Percentiles rank a stretch among this genome's conserved stretches.
Conservation (phyloP, 768 basidiomycete genomes). For the Gelatoporia subvermispora region DNA sequence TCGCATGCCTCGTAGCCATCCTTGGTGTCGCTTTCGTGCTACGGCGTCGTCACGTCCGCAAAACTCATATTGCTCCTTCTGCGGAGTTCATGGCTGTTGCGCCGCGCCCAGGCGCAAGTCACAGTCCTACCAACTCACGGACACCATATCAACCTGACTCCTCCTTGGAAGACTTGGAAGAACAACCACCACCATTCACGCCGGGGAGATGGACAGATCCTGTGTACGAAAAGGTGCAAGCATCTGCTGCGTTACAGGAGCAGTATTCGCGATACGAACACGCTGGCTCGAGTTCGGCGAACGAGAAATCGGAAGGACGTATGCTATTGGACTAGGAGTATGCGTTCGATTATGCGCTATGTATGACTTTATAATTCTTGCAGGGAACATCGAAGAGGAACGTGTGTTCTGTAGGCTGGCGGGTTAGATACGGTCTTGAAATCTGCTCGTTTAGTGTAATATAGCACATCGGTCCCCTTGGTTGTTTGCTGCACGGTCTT, state of each 20-base stretch:
- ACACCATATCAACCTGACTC: not conserved
- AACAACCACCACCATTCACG: slow-evolving; percentile 20
- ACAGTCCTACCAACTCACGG: not conserved
- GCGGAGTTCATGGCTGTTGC: slow-evolving; percentile 41
- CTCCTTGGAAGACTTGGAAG: slow-evolving; percentile 8
- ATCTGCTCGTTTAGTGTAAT: too few species aligned
- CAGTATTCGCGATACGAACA: slow-evolving; percentile 1
- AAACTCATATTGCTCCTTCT: slow-evolving; percentile 46
- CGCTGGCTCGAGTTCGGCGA: not conserved
- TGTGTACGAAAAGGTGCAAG: slow-evolving; percentile 19
- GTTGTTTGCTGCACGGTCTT: too few species aligned
- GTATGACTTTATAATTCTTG: too few species aligned
- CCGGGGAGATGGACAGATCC: slow-evolving; percentile 17
- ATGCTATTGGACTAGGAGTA: too few species aligned
- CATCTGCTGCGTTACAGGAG: slow-evolving; percentile 11
- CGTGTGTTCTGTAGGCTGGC: too few species aligned
- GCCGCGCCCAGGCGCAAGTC: not conserved
- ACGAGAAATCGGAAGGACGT: too few species aligned
- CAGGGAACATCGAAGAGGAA: too few species aligned
- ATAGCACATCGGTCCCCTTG: too few species aligned
- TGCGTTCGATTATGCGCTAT: too few species aligned
- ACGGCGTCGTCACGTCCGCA: slow-evolving; percentile 35
- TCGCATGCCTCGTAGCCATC: slow-evolving; percentile 24
- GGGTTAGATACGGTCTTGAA: too few species aligned
- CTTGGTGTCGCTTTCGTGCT: slow-evolving; percentile 32